A percentile compares a stretch with the other conserved stretches of the same genome.
phyloP scores from a whole-genome alignment of 257 asterid species.

The Solanum pennellii region DNA sequence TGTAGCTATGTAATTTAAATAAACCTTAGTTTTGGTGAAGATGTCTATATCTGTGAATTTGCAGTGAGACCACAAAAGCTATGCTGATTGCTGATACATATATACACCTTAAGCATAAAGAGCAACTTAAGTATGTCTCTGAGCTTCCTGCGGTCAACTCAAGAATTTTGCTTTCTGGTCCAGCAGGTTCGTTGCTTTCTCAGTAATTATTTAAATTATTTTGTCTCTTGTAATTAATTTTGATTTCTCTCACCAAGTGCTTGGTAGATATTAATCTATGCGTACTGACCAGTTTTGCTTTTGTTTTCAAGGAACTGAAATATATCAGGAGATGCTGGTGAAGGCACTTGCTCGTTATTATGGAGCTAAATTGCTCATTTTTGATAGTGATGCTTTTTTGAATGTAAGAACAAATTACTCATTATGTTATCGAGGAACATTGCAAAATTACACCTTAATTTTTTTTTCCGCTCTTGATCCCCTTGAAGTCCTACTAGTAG shows the following conservation, averaged over 20 bases:
- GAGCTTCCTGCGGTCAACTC: slow-evolving; percentile 77
- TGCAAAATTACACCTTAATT: not conserved
- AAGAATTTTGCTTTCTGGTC: slow-evolving; percentile 77
- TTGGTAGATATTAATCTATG: not conserved
- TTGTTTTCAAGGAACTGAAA: slow-evolving; percentile 54
- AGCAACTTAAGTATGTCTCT: slow-evolving; percentile 49
- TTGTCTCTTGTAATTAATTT: not conserved
- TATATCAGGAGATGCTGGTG: slow-evolving; percentile 83
- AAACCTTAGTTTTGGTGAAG: not conserved
- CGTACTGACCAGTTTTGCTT: not conserved
- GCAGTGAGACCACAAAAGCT: slow-evolving; percentile 78
- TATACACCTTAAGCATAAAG: slow-evolving; percentile 64
- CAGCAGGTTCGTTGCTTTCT: slow-evolving; percentile 52
- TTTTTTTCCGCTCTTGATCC: not conserved
- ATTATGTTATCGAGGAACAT: not conserved
- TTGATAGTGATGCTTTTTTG: slow-evolving; percentile 50
- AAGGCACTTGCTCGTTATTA: slow-evolving; percentile 78
- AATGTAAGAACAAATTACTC: slow-evolving; percentile 37
- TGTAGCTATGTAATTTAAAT: not conserved
- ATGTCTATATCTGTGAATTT: slow-evolving; percentile 12
- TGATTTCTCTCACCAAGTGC: not conserved
- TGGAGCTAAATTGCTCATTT: slow-evolving; percentile 77
- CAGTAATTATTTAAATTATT: not conserved
- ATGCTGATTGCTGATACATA: slow-evolving; percentile 72
- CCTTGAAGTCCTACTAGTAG: not conserved